Conservation (phyloP, 2,329 filamentous ascomycete genomes). For the Blastomyces percursus region DNA sequence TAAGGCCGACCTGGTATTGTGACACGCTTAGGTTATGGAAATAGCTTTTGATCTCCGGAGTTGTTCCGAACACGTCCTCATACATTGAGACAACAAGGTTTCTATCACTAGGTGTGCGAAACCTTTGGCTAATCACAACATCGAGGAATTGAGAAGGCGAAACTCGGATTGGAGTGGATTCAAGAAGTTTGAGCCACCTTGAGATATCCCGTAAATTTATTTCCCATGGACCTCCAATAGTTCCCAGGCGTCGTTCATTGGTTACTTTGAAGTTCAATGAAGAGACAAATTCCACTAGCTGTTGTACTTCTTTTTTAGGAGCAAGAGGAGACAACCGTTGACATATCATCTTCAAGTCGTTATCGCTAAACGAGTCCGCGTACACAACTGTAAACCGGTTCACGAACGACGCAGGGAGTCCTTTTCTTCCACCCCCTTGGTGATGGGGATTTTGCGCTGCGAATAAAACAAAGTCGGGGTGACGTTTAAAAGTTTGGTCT, state of each 20-base stretch:
- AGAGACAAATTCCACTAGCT: constrained; percentile 69
- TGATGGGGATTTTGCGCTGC: constrained; percentile 97
- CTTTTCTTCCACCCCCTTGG: constrained; percentile 90
- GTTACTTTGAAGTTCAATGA: constrained; percentile 63
- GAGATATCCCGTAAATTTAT: constrained; percentile 87
- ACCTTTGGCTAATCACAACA: constrained; percentile 75
- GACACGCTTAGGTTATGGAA: constrained; percentile 58
- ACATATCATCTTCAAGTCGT: constrained; percentile 76
- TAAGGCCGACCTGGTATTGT: constrained; percentile 70
- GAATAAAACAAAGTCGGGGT: constrained; percentile 85
- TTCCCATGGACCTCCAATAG: constrained; percentile 72
- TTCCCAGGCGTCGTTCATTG: constrained; percentile 43
- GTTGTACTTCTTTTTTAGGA: constrained; percentile 47
- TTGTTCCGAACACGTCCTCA: constrained; percentile 47
- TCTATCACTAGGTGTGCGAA: constrained; percentile 62
- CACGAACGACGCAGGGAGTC: constrained; percentile 87
- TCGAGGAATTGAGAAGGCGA: constrained; percentile 64
- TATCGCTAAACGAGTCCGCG: constrained; percentile 72
- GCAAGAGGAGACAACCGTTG: constrained; percentile 61
- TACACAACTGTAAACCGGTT: constrained; percentile 98
- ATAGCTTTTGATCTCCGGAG: constrained; percentile 46
- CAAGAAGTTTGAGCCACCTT: constrained; percentile 69
- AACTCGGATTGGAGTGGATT: constrained; percentile 50
- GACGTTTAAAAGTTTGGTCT: constrained; percentile 83
- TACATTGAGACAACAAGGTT: constrained; percentile 56